phyloP scores from a whole-genome alignment of 306 rosid species.

The Fragaria vesca region DNA sequence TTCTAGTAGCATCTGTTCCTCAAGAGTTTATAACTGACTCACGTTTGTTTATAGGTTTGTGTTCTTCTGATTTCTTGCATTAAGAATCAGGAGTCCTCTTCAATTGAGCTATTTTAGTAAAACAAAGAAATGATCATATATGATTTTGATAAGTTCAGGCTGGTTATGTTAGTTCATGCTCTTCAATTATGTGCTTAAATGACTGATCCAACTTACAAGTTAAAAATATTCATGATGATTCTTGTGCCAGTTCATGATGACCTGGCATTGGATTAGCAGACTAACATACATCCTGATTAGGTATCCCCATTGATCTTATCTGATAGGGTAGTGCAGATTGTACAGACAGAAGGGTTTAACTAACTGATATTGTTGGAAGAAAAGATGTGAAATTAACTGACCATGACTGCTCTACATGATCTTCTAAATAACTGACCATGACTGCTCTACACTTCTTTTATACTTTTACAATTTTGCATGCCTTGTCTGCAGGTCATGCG shows the following conservation, averaged over 20 bases:
- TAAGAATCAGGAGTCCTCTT: not conserved
- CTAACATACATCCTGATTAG: conserved; percentile 6
- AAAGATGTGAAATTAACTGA: conserved; percentile 16
- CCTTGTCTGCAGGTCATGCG: conserved; percentile 44
- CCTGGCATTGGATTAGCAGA: not conserved
- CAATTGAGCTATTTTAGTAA: not conserved
- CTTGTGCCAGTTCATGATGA: conserved; percentile 10
- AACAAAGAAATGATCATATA: not conserved
- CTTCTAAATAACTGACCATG: not conserved
- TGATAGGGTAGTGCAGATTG: conserved; percentile 11
- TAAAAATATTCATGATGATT: not conserved
- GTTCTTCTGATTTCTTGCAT: not conserved
- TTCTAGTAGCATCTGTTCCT: not conserved
- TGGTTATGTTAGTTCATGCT: not conserved
- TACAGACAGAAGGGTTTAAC: not conserved
- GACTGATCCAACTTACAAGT: not conserved
- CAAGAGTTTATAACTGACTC: not conserved
- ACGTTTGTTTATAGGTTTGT: not conserved
- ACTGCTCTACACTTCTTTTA: not conserved
- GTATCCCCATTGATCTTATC: not conserved
- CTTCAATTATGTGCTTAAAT: conserved; percentile 1
- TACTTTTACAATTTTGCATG: conserved; percentile 24
- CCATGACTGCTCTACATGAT: conserved; percentile 28
- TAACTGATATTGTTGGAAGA: conserved; percentile 14
- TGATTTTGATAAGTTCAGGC: not conserved